These are phyloP conservation scores for Linaria vulgaris DNA, from an alignment of 257 asterid genomes.

Conservation along the genomic window DNA sequence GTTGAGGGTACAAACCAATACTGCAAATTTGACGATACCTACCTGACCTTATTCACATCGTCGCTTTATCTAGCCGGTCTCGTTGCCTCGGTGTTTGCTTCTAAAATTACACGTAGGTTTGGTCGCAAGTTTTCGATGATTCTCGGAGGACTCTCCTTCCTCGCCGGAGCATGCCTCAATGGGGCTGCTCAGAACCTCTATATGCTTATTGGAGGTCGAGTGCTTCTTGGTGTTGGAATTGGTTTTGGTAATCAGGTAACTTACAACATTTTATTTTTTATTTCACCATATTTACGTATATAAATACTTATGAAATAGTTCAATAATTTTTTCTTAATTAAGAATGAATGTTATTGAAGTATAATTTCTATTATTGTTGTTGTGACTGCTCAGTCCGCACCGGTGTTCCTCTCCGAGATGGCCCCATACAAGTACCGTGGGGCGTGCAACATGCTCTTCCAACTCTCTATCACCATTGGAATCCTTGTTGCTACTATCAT, in stretches of 20 bases:
- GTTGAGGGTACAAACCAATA: background rate
- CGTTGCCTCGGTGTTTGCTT: background rate
- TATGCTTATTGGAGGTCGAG: slow-evolving; percentile 7
- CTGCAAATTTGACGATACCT: background rate
- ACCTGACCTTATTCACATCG: slow-evolving; percentile 2
- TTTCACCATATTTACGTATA: too few relatives aligned
- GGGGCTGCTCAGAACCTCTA: background rate
- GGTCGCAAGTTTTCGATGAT: slow-evolving; percentile 8
- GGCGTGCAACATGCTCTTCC: slow-evolving; percentile 10
- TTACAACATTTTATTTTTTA: background rate
- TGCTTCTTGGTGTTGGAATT: slow-evolving; percentile 10
- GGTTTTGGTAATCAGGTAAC: slow-evolving; percentile 22
- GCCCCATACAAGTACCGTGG: slow-evolving; percentile 18
- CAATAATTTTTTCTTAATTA: too few relatives aligned
- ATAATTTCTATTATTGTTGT: background rate
- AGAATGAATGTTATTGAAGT: too few relatives aligned
- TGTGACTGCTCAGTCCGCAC: background rate
- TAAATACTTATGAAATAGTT: too few relatives aligned
- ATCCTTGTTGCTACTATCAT: background rate
- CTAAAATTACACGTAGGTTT: background rate
- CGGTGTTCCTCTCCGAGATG: slow-evolving; percentile 17
- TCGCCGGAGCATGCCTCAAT: slow-evolving; percentile 7
- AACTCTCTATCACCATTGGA: slow-evolving; percentile 14
- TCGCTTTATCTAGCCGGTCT: slow-evolving; percentile 16
- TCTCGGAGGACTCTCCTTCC: slow-evolving; percentile 8